Base-by-base conservation (phyloP, 192 early-diverging fungal species). In the Dissophora ornata region DNA sequence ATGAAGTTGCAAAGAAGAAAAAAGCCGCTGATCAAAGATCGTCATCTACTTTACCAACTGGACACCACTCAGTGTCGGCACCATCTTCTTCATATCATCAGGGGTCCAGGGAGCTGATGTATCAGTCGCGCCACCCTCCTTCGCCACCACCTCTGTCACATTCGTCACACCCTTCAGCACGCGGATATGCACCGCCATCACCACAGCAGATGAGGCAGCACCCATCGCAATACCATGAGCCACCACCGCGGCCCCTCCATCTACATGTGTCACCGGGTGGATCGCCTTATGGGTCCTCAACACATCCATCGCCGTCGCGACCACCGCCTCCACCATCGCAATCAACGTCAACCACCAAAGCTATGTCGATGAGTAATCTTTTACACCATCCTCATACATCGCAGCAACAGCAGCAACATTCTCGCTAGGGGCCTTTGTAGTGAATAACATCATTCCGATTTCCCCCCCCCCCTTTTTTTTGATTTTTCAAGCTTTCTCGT, bases 301-400 rank as follows among this genome's bases (percentile, higher is more conserved):
- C 38, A 8, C 46, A 47, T 18, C 4, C 40, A 26, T 26, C 60
- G 6, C 36, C 60, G 6, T 41, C 60, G 2, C 8, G 28, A 26
- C 19, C 34, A 26, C 24, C 10, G 29, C 12, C 32, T 13, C 48
- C 33, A 15, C 13, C 32, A 18, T 2, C 34, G 32, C 19, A 46
- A 33, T n/a, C 36, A 0, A 9, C 13, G 16, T n/a, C 60, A 16
- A 28, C 33, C 10, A 2, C 47, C 2, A 62, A 62, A 0, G 60
- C 60, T 11, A 62, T 62, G 60, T 62, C 60, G 11, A 62, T 62
- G 60, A 62, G 47, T 18, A 50, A 62, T 16, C 18, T 62, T 9
- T 50, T 62, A n/a, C 60, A 62, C 60, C 60, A 46, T 30, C 57
- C 57, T 8, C 4, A 11, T 13, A 13, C 36, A 25, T 28, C 56